Conservation (phyloP, 805 yeast genomes). For the Saccharomyces jurei region DNA sequence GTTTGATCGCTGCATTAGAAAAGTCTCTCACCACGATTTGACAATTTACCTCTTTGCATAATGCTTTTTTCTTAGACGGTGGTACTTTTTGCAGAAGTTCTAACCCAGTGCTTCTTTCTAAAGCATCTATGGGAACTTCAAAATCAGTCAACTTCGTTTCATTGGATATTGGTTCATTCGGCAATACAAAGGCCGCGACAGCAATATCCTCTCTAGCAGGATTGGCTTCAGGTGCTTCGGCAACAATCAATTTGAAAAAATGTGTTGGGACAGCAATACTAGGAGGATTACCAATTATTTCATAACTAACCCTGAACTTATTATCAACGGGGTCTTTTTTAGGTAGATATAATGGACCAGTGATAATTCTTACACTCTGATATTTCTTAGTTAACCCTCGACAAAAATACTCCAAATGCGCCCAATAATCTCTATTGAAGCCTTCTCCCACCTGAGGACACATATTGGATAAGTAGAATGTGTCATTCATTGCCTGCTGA, state of each 20-base stretch:
- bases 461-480: slow-evolving; percentile 82
- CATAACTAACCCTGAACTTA: slow-evolving; percentile 76
- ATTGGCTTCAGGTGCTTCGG: slow-evolving; percentile 48
- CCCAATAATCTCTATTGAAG: slow-evolving; percentile 96
- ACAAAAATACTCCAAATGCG: slow-evolving; percentile 85
- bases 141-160: slow-evolving; percentile 60
- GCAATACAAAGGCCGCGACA: slow-evolving; percentile 89
- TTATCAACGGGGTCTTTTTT: slow-evolving; percentile 65
- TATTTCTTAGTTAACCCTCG: slow-evolving; percentile 68
- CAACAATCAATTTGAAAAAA: slow-evolving; percentile 84
- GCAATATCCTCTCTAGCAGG: slow-evolving; percentile 38
- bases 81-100: slow-evolving; percentile 70
- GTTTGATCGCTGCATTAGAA: slow-evolving; percentile 29
- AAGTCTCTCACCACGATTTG: slow-evolving; percentile 77
- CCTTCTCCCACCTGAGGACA: slow-evolving; percentile 98
- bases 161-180: slow-evolving; percentile 76
- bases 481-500: slow-evolving; percentile 91
- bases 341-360: slow-evolving; percentile 91
- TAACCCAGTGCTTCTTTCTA: slow-evolving; percentile 81
- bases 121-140: slow-evolving; percentile 82
- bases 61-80: slow-evolving; percentile 42
- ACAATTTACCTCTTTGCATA: slow-evolving; percentile 78
- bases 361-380: slow-evolving; percentile 72
- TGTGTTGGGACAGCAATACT: slow-evolving; percentile 96
- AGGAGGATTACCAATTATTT: slow-evolving; percentile 95